These are phyloP conservation scores for Arthrocladium fulminans DNA, from an alignment of 2,329 filamentous ascomycete genomes.

Conservation along the genomic window DNA sequence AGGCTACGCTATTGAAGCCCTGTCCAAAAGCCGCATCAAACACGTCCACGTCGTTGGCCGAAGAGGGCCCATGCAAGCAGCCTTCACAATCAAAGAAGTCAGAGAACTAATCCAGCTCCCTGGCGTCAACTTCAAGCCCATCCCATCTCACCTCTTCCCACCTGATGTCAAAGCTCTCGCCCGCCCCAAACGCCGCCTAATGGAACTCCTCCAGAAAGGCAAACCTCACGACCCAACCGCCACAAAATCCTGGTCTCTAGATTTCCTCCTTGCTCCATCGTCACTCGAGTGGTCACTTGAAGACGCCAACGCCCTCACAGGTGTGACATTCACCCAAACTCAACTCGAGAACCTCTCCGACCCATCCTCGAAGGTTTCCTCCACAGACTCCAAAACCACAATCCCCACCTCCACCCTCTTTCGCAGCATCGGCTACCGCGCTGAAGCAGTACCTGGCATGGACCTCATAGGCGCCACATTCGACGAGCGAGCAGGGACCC, in stretches of 20 bases:
- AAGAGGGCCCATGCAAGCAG: slow-evolving; percentile 80
- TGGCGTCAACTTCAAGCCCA: slow-evolving; percentile 60
- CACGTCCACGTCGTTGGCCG: slow-evolving; percentile 81
- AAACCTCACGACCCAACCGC: slow-evolving; percentile 44
- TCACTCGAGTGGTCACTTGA: slow-evolving; percentile 48
- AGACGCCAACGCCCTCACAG: slow-evolving; percentile 7
- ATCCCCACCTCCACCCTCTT: slow-evolving; percentile 68
- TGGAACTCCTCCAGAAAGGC: slow-evolving; percentile 73
- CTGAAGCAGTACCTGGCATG: slow-evolving; percentile 66
- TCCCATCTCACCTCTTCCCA: slow-evolving; percentile 60
- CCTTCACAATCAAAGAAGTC: slow-evolving; percentile 91
- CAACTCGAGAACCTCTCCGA: slow-evolving; percentile 43
- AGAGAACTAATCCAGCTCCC: slow-evolving; percentile 77
- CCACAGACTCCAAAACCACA: slow-evolving; percentile 37
- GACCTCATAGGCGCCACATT: slow-evolving; percentile 67
- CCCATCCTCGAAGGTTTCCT: slow-evolving; percentile 42
- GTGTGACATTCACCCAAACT: slow-evolving; percentile 35
- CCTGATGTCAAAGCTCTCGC: slow-evolving; percentile 59
- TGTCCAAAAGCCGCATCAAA: slow-evolving; percentile 65
- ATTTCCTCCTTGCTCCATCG: slow-evolving; percentile 73
- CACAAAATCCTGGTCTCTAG: slow-evolving; percentile 70
- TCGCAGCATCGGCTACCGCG: slow-evolving; percentile 91
- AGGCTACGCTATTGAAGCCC: slow-evolving; percentile 64
- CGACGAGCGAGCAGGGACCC: slow-evolving; percentile 61
- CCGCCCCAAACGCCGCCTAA: slow-evolving; percentile 65